Evolutionary conservation across 2,329 filamentous ascomycete species (phyloP).

Genomic region (Metarhizium anisopliae): DNA sequence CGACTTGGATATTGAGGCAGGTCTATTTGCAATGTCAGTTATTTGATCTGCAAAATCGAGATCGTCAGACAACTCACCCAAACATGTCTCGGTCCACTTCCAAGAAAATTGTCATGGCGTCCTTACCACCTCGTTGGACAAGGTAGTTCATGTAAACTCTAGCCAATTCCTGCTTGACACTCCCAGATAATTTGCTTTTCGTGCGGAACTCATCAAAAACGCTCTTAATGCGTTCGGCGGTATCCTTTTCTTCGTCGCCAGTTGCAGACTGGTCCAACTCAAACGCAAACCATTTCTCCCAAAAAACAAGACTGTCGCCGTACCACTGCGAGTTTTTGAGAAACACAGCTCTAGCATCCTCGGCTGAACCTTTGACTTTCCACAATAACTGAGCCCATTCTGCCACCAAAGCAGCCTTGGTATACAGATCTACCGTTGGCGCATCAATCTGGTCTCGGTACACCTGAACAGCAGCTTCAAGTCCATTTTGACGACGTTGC

Average conservation of each 20-base stretch:
- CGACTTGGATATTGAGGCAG: constrained; percentile 12
- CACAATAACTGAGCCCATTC: constrained; percentile 83
- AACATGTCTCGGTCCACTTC: constrained; percentile 78
- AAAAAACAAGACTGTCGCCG: constrained; percentile 78
- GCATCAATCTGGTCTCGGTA: constrained; percentile 75
- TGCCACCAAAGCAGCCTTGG: constrained; percentile 78
- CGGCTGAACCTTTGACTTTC: constrained; percentile 73
- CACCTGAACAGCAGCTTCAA: constrained; percentile 76
- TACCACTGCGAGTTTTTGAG: constrained; percentile 76
- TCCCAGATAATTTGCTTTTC: constrained; percentile 60
- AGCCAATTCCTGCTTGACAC: constrained; percentile 65
- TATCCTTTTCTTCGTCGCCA: constrained; percentile 51
- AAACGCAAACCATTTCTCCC: constrained; percentile 81
- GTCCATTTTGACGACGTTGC: constrained; percentile 70
- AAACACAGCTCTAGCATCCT: constrained; percentile 79
- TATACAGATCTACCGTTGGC: constrained; percentile 61
- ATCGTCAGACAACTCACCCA: constrained; percentile 47
- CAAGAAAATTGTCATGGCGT: constrained; percentile 80
- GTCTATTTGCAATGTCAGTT: constrained; percentile 11
- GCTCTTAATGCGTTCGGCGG: constrained; percentile 67
- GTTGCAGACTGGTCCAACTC: constrained; percentile 76
- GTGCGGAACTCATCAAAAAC: constrained; percentile 68
- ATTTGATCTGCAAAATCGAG: background rate
- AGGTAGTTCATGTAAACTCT: constrained; percentile 76
- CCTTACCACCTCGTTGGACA: constrained; percentile 70